Conservation (phyloP, 768 basidiomycete genomes). For the Thelephora ganbajun region DNA sequence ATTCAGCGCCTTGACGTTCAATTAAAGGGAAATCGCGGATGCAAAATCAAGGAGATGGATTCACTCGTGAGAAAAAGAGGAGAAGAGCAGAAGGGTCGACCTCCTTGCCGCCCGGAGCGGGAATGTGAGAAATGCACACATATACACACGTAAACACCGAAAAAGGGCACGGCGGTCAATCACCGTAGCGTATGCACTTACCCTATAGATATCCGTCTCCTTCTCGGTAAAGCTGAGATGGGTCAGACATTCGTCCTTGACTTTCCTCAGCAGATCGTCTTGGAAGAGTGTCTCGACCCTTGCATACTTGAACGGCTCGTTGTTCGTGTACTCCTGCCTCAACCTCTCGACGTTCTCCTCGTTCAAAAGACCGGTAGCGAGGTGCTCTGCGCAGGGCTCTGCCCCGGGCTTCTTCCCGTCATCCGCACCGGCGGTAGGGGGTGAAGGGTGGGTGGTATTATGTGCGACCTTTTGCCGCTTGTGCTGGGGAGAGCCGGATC, state of each 20-base stretch:
- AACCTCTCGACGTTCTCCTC: constrained; percentile 41
- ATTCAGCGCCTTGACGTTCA: background rate
- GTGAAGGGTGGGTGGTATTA: constrained; percentile 12
- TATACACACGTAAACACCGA: background rate
- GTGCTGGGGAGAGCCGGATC: constrained; percentile 23
- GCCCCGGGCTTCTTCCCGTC: background rate
- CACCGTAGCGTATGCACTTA: too few relatives aligned
- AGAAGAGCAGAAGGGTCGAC: background rate
- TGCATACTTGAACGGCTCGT: constrained; percentile 70
- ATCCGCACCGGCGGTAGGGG: constrained; percentile 10
- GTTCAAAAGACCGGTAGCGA: constrained; percentile 44
- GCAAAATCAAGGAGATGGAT: too few relatives aligned
- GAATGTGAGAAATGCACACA: background rate
- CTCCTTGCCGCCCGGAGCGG: background rate
- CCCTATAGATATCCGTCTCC: constrained; percentile 98
- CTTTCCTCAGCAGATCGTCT: constrained; percentile 64
- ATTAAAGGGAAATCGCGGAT: background rate
- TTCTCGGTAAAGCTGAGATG: constrained; percentile 82
- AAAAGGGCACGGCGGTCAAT: background rate
- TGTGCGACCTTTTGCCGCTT: constrained; percentile 22
- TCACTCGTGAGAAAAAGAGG: too few relatives aligned
- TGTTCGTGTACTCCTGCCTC: constrained; percentile 38
- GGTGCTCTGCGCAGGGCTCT: constrained; percentile 17
- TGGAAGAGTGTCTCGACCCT: constrained; percentile 73
- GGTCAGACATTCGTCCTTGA: constrained; percentile 71